Evolutionary conservation across 2,329 filamentous ascomycete genomes (phyloP).

Genomic region (Apiospora koreana): DNA sequence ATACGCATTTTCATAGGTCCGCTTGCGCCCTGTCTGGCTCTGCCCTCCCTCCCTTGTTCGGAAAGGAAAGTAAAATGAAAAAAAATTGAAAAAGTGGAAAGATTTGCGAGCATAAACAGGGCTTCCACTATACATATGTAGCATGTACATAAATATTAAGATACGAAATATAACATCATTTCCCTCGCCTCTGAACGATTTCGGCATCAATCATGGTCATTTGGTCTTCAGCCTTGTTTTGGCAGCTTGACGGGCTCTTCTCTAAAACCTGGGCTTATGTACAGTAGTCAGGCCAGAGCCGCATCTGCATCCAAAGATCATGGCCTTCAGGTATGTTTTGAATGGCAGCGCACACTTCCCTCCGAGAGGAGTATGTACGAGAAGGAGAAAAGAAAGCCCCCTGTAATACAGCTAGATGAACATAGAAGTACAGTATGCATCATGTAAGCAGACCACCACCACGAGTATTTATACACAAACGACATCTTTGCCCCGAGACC

Average conservation of each 20-base stretch:
- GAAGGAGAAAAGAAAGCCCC: too few relatives aligned
- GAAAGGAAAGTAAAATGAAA: slow-evolving; percentile 5
- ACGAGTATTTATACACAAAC: too few relatives aligned
- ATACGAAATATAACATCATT: not conserved
- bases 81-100: not conserved
- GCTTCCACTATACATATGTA: not conserved
- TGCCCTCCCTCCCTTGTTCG: not conserved
- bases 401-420: too few relatives aligned
- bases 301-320: too few relatives aligned
- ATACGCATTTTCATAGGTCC: not conserved
- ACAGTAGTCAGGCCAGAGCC: too few relatives aligned
- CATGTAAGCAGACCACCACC: too few relatives aligned
- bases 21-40: not conserved
- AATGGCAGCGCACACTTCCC: too few relatives aligned
- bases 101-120: not conserved
- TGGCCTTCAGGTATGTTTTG: too few relatives aligned
- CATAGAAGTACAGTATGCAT: too few relatives aligned
- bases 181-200: not conserved
- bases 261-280: not conserved
- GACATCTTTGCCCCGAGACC: too few relatives aligned
- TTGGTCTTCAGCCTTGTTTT: not conserved
- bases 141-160: not conserved
- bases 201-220: too few relatives aligned
- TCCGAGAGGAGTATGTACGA: too few relatives aligned
- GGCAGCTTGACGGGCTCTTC: not conserved